These are phyloP conservation scores for Ambrosia hybrid DNA, from an alignment of 140 eudicot species.

Conservation along the genomic window DNA sequence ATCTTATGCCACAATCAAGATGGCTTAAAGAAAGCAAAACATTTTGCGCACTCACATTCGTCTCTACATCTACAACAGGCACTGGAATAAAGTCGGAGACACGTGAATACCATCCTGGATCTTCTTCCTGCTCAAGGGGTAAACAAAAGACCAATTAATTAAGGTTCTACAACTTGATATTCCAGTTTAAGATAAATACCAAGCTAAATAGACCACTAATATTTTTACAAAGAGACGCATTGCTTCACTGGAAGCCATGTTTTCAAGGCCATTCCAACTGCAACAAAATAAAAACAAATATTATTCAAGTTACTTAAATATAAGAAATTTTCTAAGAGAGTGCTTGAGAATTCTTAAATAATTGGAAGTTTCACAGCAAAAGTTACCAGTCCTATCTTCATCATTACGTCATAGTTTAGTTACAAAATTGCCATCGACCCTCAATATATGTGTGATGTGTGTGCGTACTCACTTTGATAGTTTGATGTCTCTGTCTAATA, in stretches of 20 bases:
- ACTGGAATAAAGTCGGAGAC: slow-evolving; percentile 58
- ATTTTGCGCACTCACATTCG: slow-evolving; percentile 60
- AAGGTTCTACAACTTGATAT: slow-evolving; percentile 6
- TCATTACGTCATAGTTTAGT: too few relatives aligned
- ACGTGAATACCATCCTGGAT: slow-evolving; percentile 98
- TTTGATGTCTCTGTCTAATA: too few relatives aligned
- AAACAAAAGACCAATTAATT: neutral
- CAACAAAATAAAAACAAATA: slow-evolving; percentile 22
- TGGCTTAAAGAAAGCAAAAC: slow-evolving; percentile 1
- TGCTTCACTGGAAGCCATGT: slow-evolving; percentile 95
- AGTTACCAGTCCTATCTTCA: neutral
- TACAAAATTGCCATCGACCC: neutral
- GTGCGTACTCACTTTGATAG: too few relatives aligned
- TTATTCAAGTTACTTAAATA: neutral
- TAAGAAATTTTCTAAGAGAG: neutral
- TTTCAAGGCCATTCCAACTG: slow-evolving; percentile 97
- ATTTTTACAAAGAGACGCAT: slow-evolving; percentile 97
- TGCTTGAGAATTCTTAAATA: neutral
- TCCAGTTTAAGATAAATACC: neutral
- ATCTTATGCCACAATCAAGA: neutral
- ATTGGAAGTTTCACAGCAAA: neutral
- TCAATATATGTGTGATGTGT: too few relatives aligned
- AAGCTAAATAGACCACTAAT: slow-evolving; percentile 64
- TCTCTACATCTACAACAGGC: slow-evolving; percentile 70
- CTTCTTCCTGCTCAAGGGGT: slow-evolving; percentile 71